Conservation (phyloP, 1,284 basidiomycete species). For the Tilletia horrida region DNA sequence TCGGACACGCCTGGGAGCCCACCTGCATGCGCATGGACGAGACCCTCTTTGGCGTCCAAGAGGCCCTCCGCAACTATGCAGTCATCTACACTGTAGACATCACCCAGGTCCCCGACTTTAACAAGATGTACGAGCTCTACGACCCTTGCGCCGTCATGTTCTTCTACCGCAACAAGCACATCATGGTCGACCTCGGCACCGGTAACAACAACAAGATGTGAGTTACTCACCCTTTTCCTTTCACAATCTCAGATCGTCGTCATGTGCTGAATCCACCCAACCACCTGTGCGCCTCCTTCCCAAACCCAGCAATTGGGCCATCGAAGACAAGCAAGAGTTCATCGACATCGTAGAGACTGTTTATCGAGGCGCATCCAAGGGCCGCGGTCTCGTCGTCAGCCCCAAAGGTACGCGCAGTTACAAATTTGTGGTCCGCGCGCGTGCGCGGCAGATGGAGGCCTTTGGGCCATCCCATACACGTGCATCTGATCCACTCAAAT, state of each 20-base stretch:
- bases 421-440: not conserved
- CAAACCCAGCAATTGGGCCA: conserved; percentile 50
- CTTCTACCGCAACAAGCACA: conserved; percentile 80
- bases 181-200: conserved; percentile 98
- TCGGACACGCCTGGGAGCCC: conserved; percentile 85
- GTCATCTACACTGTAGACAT: conserved; percentile 95
- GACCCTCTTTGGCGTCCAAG: conserved; percentile 83
- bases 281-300: no score
- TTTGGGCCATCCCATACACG: no score
- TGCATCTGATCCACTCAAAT: not conserved
- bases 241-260: not conserved
- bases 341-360: conserved; percentile 99
- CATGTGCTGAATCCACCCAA: no score
- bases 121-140: conserved; percentile 66
- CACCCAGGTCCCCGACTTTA: conserved; percentile 96
- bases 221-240: conserved; percentile 18
- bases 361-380: conserved; percentile 94
- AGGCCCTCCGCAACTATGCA: conserved; percentile 97
- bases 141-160: conserved; percentile 44
- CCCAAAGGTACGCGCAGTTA: conserved; percentile 62
- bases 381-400: conserved; percentile 93
- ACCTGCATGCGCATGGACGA: conserved; percentile 99
- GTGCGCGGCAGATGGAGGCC: no score
- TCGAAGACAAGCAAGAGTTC: conserved; percentile 59
- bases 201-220: conserved; percentile 98